Base-by-base conservation (phyloP, 208 protist genomes). In the Acanthamoeba sp. region DNA sequence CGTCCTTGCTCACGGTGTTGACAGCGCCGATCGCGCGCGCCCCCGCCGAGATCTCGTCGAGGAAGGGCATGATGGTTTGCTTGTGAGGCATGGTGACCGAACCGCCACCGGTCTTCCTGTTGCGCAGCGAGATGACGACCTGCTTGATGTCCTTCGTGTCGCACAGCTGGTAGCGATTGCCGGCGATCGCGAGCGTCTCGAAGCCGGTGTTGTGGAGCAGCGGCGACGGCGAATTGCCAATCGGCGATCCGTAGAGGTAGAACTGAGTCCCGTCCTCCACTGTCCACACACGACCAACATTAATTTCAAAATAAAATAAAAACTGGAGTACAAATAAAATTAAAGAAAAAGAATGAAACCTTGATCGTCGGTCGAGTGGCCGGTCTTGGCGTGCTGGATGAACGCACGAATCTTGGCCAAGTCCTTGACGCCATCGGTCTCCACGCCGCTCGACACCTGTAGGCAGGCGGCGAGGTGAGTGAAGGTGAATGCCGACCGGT, bases 1-100 rank as follows among this genome's bases (percentile, higher is more conserved):
- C 9, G 45, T 50, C 66, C 93, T 95, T 95, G 69, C 40, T 90
- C 27, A 95, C 93, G 1, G 93, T 95, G 78, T 95, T 95, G 50
- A 95, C 93, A 48, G 93, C 93, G 24, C 93, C 93, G 22, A 95
- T 90, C 18, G 40, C 52, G 27, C 22, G 3, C 24, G 93, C 93
- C 0, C 36, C 18, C 20, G 16, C 1, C 22, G 42, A 78, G 48
- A 95, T 71, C 32, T 95, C 10, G 45, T 95, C 93, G 10, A 95
- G 34, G 45, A 90, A 87, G 64, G 93, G 93, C 59, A 95, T 85
- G 78, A 95, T 48, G 66, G 76, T 95, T 55, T 95, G 93, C 71
- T 95, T 95, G 71, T 95, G 93, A 2, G 93, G 93, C 38, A 95
- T 95, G 52, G 93, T 95, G 78, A 95, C 93, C 45, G 78, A 91